Conservation (phyloP, 2,329 filamentous ascomycete species). For the Biscogniauxia marginata region DNA sequence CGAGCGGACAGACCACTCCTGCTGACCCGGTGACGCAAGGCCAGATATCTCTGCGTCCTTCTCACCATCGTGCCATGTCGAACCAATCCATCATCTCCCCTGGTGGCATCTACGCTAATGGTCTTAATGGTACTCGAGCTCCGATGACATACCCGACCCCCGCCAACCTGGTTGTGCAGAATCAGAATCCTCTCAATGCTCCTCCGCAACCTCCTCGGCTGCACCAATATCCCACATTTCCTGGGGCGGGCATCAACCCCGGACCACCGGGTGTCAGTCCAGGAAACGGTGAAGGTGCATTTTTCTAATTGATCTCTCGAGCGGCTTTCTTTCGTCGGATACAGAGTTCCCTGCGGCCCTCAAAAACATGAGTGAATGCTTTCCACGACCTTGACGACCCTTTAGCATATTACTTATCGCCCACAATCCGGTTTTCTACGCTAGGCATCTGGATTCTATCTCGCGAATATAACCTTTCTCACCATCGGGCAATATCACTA, state of each 20-base stretch:
- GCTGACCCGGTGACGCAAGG: slow-evolving; percentile 53
- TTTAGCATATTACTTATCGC: slow-evolving; percentile 16
- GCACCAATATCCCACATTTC: slow-evolving; percentile 28
- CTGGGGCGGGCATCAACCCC: slow-evolving; percentile 21
- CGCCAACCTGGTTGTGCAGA: slow-evolving; percentile 32
- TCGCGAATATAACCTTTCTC: slow-evolving; percentile 8
- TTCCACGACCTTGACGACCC: slow-evolving; percentile 32
- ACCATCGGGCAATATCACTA: slow-evolving; percentile 22
- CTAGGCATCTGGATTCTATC: slow-evolving; percentile 18
- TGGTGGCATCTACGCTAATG: slow-evolving; percentile 33
- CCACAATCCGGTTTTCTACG: slow-evolving; percentile 18
- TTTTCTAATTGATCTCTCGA: slow-evolving; percentile 29
- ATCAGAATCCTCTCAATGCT: slow-evolving; percentile 19
- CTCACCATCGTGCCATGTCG: slow-evolving; percentile 43
- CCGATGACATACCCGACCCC: slow-evolving; percentile 36
- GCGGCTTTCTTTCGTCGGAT: slow-evolving; percentile 18
- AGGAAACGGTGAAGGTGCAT: slow-evolving; percentile 23
- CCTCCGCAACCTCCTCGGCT: slow-evolving; percentile 32
- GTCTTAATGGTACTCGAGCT: slow-evolving; percentile 33
- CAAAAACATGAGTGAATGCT: slow-evolving; percentile 33
- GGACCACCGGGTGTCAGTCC: slow-evolving; percentile 15
- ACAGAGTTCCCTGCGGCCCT: slow-evolving; percentile 25
- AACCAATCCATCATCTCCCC: slow-evolving; percentile 38
- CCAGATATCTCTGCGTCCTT: slow-evolving; percentile 50
- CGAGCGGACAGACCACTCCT: slow-evolving; percentile 51